Evolutionary conservation across 164 flowering plant genomes (phyloP), one percentile per base, ranked within the genome.

Genomic region (Tetrastigma voinierianum): DNA sequence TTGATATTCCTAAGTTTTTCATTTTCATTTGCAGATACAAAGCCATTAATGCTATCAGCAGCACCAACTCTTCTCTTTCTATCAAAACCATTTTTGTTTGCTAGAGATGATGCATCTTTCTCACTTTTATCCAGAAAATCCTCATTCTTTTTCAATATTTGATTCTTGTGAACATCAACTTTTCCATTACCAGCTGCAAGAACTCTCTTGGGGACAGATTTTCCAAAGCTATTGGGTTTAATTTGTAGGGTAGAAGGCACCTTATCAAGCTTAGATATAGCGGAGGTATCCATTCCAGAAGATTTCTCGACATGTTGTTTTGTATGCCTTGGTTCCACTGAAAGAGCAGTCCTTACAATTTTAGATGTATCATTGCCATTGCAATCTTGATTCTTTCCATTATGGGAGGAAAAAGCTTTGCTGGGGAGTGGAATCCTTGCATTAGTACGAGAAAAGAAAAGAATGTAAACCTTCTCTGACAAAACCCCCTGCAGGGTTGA

Each of bases 381-480:
- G 57, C 66, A 67, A 67, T 67, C 70, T 57, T 65, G 65, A 54
- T 83, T 59, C 70, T 86, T 82, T 40, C 69, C 74, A 51, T 89
- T 93, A 74, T 80, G 84, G 66, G 84, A 63, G 16, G 77, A 18
- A 57, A 70, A 59, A 51, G 67, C 67, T 64, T 72, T 48, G 67
- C 72, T 77, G 44, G 73, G 51, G 46, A 79, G 57, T 46, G 19
- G 70, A 43, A 90, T 75, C 69, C 86, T 84, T 77, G 80, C 90
- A 72, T 83, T 91, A 20, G 87, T 70, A 55, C 98, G 97, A 56
- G 86, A 72, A 72, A 89, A 96, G 76, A 96, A 96, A 59, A 96
- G 91, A 66, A 96, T 87, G 72, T 96, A 96, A 58, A 83, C 99
- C 74, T 88, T 96, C 77, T 96, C 98, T 57, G 96, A 90, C 80